Conservation (phyloP, 306 rosid species). For the Oemleria cerasiformis region DNA sequence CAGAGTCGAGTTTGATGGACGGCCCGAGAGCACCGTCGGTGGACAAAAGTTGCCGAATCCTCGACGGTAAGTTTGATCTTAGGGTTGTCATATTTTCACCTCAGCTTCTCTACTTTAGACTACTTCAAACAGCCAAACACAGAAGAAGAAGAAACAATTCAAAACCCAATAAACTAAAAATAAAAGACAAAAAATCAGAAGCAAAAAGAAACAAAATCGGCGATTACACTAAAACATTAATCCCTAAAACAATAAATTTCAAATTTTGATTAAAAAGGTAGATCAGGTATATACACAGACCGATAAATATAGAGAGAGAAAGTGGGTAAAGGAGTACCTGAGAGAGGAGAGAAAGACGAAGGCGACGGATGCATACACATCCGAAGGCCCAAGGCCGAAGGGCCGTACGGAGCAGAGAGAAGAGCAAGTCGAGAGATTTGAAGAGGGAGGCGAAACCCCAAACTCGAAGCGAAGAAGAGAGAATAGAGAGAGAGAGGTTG, state of each 20-base stretch:
- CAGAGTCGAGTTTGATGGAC: constrained; percentile 77
- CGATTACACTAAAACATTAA: constrained; percentile 19
- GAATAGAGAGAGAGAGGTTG: constrained; percentile 22
- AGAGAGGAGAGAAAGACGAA: constrained; percentile 43
- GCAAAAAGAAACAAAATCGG: constrained; percentile 22
- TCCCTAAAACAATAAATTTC: constrained; percentile 9
- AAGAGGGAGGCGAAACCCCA: constrained; percentile 46
- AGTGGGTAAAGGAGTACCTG: constrained; percentile 36
- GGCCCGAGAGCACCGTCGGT: constrained; percentile 85
- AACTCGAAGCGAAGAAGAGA: constrained; percentile 21
- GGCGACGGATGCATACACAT: constrained; percentile 51
- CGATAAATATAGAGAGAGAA: not conserved
- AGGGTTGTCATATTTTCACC: constrained; percentile 74
- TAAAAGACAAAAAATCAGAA: constrained; percentile 1
- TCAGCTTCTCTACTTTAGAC: constrained; percentile 61
- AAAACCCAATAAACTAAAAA: not conserved
- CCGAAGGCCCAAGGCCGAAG: constrained; percentile 36
- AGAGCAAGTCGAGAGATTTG: constrained; percentile 15
- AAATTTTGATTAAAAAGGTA: constrained; percentile 7
- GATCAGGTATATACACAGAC: constrained; percentile 21
- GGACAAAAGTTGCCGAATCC: constrained; percentile 89
- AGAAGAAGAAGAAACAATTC: constrained; percentile 1
- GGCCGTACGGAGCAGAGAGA: constrained; percentile 9
- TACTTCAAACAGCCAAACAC: constrained; percentile 31
- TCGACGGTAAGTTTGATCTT: constrained; percentile 91